phyloP scores from a whole-genome alignment of 805 yeast genomes.

The Maudiozyma bulderi region DNA sequence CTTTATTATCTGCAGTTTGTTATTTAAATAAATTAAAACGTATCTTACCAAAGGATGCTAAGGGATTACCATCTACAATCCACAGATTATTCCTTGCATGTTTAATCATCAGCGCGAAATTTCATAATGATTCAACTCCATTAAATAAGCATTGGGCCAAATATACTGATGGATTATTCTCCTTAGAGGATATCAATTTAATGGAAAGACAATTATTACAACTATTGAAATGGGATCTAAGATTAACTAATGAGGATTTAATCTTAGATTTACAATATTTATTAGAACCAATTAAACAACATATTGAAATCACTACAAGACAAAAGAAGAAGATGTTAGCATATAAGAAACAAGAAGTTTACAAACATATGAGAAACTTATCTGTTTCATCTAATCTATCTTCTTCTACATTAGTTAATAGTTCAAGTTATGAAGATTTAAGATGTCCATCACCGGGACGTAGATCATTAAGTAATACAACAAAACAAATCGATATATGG shows the following conservation, averaged over 20 bases:
- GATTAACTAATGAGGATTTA: constrained; percentile 60
- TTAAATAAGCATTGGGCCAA: constrained; percentile 72
- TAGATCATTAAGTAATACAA: neutral
- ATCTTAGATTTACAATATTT: constrained; percentile 59
- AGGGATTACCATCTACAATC: constrained; percentile 70
- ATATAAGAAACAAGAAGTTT: constrained; percentile 1
- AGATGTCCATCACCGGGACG: constrained; percentile 4
- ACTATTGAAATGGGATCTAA: constrained; percentile 62
- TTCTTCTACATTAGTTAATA: constrained; percentile 4
- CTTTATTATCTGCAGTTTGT: constrained; percentile 61
- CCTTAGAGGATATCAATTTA: constrained; percentile 57
- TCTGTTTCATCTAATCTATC: constrained; percentile 8
- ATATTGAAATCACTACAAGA: constrained; percentile 26
- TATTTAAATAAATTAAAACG: constrained; percentile 53
- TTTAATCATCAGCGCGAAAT: constrained; percentile 61
- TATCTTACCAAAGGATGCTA: constrained; percentile 60
- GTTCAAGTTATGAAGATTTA: constrained; percentile 2
- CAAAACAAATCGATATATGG: neutral
- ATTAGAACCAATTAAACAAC: constrained; percentile 60
- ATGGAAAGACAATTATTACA: constrained; percentile 72
- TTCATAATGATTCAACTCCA: constrained; percentile 70
- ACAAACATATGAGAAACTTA: neutral
- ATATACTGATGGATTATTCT: constrained; percentile 66
- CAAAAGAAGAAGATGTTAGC: constrained; percentile 12
- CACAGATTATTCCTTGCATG: constrained; percentile 72